Evolutionary conservation across 1,284 basidiomycete genomes (phyloP), one percentile per base, ranked within the genome.

Genomic region (Sporisorium sorghi): DNA sequence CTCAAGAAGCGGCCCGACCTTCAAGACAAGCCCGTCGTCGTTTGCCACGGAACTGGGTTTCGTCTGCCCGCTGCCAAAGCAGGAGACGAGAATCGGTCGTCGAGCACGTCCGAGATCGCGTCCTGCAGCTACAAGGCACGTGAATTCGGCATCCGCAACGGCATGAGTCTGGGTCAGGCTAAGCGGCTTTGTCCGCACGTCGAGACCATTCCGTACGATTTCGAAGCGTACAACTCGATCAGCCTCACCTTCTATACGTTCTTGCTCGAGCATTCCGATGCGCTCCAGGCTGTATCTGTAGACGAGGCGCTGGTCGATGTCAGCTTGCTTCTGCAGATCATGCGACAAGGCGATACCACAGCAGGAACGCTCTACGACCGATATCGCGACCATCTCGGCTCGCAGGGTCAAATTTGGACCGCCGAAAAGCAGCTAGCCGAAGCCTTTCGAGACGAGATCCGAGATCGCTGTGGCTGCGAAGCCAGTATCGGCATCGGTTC

Each of bases 271-370:
- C 90, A 93, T 78, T 92, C 93, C 5, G 94, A 97, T 79, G 93
- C 95, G 73, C 87, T 98, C 5, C 91, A 98, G 86, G 94, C 95
- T 0, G 95, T 97, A 1, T 96, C 93, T 7, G 92, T 99, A 1
- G 96, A 99, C 76, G 96, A 99, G 84, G 95, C 94, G 0, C 87
- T 98, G 11, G 89, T 98, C 65, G 95, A 98, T 61, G 93, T 95
- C 5, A 91, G 92, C 0, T 88, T 86, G 10, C 88, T 89, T 0
- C 89, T 93, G 21, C 67, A 73, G 28, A 58, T 43, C 15, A 77
- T 82, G 75, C 75, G 77, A 24, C 46, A 60, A 5, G 68, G 69
- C 33, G 49, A 61, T 19, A 32, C 53, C 1, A 24, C 48, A 5
- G 19, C 54, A 1, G 64, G 73, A 9, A 58, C 73, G 9, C 57